Conservation (phyloP, 208 protist genomes). For the Wallacemonas collosoma region DNA sequence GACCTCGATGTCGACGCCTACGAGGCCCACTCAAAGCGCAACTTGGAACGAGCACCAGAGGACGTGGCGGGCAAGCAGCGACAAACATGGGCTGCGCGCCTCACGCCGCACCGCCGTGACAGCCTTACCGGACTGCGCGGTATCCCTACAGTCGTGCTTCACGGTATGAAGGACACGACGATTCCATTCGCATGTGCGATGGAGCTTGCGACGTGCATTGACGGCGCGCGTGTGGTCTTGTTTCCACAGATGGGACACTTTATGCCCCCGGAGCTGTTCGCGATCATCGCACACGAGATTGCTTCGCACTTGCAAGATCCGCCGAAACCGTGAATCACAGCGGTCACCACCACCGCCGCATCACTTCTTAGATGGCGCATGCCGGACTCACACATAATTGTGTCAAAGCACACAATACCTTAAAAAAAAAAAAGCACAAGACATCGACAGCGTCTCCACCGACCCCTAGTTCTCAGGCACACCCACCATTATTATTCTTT, state of each 20-base stretch:
- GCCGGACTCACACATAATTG: too few species aligned
- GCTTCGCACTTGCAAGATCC: conserved; percentile 1
- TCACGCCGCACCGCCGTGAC: not conserved
- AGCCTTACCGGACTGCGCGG: not conserved
- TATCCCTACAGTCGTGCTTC: conserved; percentile 13
- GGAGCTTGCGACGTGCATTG: not conserved
- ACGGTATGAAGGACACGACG: conserved; percentile 21
- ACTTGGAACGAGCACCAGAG: not conserved
- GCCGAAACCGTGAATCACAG: not conserved
- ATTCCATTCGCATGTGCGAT: conserved; percentile 6
- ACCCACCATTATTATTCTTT: too few species aligned
- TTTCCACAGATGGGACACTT: conserved; percentile 23
- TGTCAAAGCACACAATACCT: too few species aligned
- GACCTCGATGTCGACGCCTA: conserved; percentile 16
- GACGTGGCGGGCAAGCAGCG: conserved; percentile 7
- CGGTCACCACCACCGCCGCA: not conserved
- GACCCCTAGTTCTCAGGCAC: too few species aligned
- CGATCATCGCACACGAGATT: conserved; percentile 1
- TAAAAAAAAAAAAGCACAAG: too few species aligned
- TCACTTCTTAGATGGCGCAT: too few species aligned
- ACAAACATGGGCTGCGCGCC: conserved; percentile 9
- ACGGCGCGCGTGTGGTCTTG: conserved; percentile 2
- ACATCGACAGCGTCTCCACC: too few species aligned
- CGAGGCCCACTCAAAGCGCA: not conserved
- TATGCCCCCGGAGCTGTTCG: conserved; percentile 11